Evolutionary conservation across 257 asterid species (phyloP).

Genomic region (Scutellaria galericulata): DNA sequence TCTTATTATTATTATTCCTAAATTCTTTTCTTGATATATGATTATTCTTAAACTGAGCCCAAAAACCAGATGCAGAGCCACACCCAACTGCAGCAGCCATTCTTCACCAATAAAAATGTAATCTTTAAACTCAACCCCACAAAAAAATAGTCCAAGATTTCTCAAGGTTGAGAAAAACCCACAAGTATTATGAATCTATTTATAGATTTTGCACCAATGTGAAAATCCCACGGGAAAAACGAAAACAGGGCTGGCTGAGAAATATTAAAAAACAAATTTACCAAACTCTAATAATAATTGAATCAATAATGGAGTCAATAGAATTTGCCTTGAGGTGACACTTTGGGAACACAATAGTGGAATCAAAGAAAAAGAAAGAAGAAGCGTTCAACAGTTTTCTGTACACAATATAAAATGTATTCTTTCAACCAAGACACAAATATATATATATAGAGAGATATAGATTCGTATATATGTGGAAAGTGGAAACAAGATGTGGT

Average conservation of each 20-base stretch:
- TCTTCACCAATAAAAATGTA: not conserved
- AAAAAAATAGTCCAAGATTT: constrained; percentile 17
- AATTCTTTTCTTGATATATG: constrained; percentile 33
- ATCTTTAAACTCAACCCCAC: constrained; percentile 6
- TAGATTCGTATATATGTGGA: not conserved
- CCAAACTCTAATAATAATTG: constrained; percentile 18
- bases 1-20: constrained; percentile 21
- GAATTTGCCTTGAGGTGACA: constrained; percentile 26
- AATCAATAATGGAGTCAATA: not conserved
- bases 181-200: not conserved
- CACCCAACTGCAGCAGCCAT: constrained; percentile 67
- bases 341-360: constrained; percentile 26
- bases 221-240: constrained; percentile 29
- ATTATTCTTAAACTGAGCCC: constrained; percentile 45
- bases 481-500: constrained; percentile 8
- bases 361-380: constrained; percentile 1
- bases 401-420: not conserved
- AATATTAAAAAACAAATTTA: not conserved
- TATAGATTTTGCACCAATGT: constrained; percentile 18
- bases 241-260: constrained; percentile 17
- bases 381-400: not conserved
- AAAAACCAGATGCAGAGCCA: constrained; percentile 52
- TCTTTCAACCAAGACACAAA: not conserved
- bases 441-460: not conserved
- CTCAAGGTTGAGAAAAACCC: not conserved